Evolutionary conservation across 1,284 basidiomycete genomes (phyloP).

Genomic region (Mycena citricolor): DNA sequence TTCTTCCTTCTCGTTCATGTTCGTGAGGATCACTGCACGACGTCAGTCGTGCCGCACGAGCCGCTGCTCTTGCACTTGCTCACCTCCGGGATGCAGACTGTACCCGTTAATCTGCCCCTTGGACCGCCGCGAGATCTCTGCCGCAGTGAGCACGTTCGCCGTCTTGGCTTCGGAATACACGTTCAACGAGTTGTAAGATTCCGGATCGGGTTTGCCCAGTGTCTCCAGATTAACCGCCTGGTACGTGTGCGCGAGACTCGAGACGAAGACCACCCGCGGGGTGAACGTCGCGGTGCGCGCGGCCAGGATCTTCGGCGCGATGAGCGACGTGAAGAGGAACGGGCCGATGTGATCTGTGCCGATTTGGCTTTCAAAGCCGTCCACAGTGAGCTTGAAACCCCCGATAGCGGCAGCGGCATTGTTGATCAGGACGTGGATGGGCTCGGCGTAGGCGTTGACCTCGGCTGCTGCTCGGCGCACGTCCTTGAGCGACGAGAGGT

Average conservation of each 20-base stretch:
- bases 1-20: constrained; percentile 4
- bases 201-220: neutral
- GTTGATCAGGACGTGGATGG: constrained; percentile 7
- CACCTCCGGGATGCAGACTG: constrained; percentile 8
- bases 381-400: constrained; percentile 4
- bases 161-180: constrained; percentile 6
- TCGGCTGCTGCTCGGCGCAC: constrained; percentile 10
- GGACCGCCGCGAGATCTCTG: constrained; percentile 1
- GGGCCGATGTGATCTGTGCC: constrained; percentile 7
- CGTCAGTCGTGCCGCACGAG: too few species aligned
- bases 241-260: neutral
- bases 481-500: constrained; percentile 7
- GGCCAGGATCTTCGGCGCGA: constrained; percentile 4
- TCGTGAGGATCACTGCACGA: constrained; percentile 5
- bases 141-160: neutral
- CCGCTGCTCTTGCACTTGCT: too few species aligned
- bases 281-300: neutral
- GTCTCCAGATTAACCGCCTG: neutral
- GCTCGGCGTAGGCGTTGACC: constrained; percentile 8
- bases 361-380: constrained; percentile 5
- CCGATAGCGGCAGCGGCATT: constrained; percentile 1
- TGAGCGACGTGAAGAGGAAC: constrained; percentile 5
- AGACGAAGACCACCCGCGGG: constrained; percentile 3
- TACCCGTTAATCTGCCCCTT: constrained; percentile 1
- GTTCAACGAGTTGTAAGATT: neutral